These are phyloP conservation scores for Pseudocercospora fuligena DNA, from an alignment of 2,329 filamentous ascomycete genomes.

Conservation along the genomic window DNA sequence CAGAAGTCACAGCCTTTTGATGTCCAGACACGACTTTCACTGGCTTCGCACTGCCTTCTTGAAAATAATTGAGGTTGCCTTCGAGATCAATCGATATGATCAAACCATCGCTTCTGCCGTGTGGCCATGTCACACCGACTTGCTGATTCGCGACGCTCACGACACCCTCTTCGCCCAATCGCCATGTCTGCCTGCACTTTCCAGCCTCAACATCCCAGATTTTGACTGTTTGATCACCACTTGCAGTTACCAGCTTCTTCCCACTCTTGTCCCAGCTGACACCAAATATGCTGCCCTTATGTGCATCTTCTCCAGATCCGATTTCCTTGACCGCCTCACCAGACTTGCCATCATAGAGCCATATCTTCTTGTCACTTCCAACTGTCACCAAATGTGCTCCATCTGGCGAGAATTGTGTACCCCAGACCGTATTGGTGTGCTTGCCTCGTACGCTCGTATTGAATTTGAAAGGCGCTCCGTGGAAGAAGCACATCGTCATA, in stretches of 20 bases:
- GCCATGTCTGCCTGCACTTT: conserved; percentile 80
- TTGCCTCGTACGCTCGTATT: conserved; percentile 77
- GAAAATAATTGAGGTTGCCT: conserved; percentile 88
- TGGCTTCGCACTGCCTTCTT: conserved; percentile 71
- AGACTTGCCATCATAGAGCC: conserved; percentile 95
- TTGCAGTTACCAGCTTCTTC: conserved; percentile 84
- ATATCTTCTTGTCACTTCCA: conserved; percentile 89
- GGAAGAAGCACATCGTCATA: conserved; percentile 85
- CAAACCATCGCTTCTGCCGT: conserved; percentile 79
- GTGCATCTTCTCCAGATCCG: conserved; percentile 69
- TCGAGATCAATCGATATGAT: conserved; percentile 88
- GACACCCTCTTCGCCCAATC: conserved; percentile 73
- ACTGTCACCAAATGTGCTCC: conserved; percentile 82
- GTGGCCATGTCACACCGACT: conserved; percentile 89
- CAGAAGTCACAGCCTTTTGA: conserved; percentile 85
- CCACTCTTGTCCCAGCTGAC: conserved; percentile 90
- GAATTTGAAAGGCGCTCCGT: conserved; percentile 96
- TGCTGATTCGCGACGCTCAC: conserved; percentile 83
- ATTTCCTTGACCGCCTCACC: conserved; percentile 80
- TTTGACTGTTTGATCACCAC: conserved; percentile 91
- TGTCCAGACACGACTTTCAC: conserved; percentile 80
- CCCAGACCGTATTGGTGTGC: conserved; percentile 89
- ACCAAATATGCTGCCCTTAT: conserved; percentile 90
- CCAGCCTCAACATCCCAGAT: conserved; percentile 89
- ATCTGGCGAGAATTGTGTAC: conserved; percentile 87